Base-by-base conservation (phyloP, 805 yeast species). In the Suhomyces pyralidae region DNA sequence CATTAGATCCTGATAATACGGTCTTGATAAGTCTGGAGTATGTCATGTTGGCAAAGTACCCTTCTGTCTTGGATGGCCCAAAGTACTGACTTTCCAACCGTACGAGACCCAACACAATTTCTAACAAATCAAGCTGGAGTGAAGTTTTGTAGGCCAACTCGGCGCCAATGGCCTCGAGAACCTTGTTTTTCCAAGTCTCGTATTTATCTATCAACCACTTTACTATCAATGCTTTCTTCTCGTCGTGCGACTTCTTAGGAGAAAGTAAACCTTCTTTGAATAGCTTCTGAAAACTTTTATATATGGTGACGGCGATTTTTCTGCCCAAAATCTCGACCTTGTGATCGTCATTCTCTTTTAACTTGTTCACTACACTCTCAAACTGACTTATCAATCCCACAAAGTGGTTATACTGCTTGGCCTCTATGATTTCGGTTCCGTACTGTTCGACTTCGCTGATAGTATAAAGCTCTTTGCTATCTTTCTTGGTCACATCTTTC, bases 201-300 rank as follows among this genome's bases (percentile, higher is more conserved):
- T 88, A 88, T 51, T 80, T 77, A 47, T 80, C 77, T 51, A 74
- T 73, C 38, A 89, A 66, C 93, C 96, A 88, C 57, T 77, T 74
- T 32, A 78, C 78, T n/a, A 85, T 78, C 7, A 77, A 59, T 15
- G 70, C 67, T 55, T 77, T 76, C 51, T 81, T 78, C 34, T 78
- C 83, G 43, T 77, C 77, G 6, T 66, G 55, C 3, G 61, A 61
- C 43, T 65, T 69, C 12, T 68, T 65, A 24, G 60, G 60, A 56
- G 64, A 67, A 40, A 86, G 62, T 17, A 67, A 62, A 0, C 78
- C 79, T 3, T 74, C 66, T 45, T 74, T 67, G 38, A 81, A 68
- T 26, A 85, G 64, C 36, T 68, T 63, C 51, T 79, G 80, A 62
- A 86, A 87, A 8, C 77, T 62, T 56, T 77, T 71, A 55, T 68